These are phyloP conservation scores for Aspergillus coremiiformis DNA, from an alignment of 495 filamentous ascomycete species.

Conservation along the genomic window DNA sequence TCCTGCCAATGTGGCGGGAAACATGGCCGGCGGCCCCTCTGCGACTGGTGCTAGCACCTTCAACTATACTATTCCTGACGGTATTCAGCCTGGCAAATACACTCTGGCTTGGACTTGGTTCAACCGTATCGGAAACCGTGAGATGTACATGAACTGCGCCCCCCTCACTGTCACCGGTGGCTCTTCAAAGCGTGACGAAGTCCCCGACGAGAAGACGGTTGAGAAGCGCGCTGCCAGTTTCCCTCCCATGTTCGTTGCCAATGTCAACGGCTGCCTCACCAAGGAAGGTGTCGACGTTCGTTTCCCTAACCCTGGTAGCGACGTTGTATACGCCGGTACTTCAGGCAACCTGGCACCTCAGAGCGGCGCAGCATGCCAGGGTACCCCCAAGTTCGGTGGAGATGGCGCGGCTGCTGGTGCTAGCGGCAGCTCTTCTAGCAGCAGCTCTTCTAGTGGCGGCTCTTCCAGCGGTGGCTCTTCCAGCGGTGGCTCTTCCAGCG, in stretches of 20 bases:
- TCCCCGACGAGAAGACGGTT: conserved; percentile 17
- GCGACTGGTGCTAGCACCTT: conserved; percentile 24
- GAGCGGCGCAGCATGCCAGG: conserved; percentile 25
- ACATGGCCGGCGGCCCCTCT: conserved; percentile 21
- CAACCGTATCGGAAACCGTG: conserved; percentile 79
- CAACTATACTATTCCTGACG: conserved; percentile 41
- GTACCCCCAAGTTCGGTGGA: conserved; percentile 25
- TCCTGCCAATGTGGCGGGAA: conserved; percentile 47
- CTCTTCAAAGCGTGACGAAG: conserved; percentile 32
- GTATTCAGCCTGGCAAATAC: conserved; percentile 43
- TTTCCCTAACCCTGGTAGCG: conserved; percentile 67
- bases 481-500: conserved; percentile 6
- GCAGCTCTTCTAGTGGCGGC: conserved; percentile 4
- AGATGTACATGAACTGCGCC: conserved; percentile 96
- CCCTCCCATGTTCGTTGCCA: conserved; percentile 76
- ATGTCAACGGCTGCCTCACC: conserved; percentile 60
- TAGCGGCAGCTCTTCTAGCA: conserved; percentile 7
- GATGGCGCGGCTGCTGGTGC: conserved; percentile 14
- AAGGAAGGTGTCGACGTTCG: conserved; percentile 48
- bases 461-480: conserved; percentile 8
- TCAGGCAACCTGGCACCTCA: conserved; percentile 22
- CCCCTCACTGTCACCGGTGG: conserved; percentile 55
- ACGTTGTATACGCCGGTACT: conserved; percentile 37
- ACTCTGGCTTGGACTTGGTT: conserved; percentile 87
- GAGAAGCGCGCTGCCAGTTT: conserved; percentile 42